Conservation (phyloP, 805 yeast genomes). For the Saturnispora dispora region DNA sequence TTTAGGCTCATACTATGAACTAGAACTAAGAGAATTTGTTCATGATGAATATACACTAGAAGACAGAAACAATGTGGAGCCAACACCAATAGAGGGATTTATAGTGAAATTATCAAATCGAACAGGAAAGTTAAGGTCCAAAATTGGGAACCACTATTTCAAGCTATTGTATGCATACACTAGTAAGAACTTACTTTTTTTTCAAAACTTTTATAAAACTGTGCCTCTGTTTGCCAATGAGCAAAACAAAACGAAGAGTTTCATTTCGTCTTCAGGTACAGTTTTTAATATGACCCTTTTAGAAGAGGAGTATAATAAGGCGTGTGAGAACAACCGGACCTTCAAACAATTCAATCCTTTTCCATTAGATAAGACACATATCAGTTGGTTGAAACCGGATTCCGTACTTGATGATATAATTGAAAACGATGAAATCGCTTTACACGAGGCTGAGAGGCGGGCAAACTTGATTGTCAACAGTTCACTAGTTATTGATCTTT, state of each 20-base stretch:
- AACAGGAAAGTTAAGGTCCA: constrained; percentile 30
- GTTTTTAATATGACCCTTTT: constrained; percentile 22
- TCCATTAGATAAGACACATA: constrained; percentile 41
- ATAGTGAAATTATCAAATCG: constrained; percentile 46
- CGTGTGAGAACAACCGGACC: constrained; percentile 12
- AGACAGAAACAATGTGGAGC: constrained; percentile 38
- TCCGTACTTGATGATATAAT: constrained; percentile 33
- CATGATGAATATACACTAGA: constrained; percentile 30
- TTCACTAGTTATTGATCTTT: constrained; percentile 52
- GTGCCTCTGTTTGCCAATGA: constrained; percentile 43
- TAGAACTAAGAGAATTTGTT: constrained; percentile 51
- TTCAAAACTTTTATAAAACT: constrained; percentile 44
- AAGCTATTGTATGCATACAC: constrained; percentile 58
- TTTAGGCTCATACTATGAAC: constrained; percentile 35
- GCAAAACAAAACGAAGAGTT: not conserved
- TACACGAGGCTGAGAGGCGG: constrained; percentile 58
- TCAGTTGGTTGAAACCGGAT: constrained; percentile 50
- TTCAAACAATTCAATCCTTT: constrained; percentile 45
- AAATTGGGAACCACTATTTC: constrained; percentile 32
- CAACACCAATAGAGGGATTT: constrained; percentile 77
- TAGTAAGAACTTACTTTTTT: constrained; percentile 51
- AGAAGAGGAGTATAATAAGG: constrained; percentile 10
- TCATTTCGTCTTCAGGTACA: constrained; percentile 30
- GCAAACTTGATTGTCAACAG: constrained; percentile 47
- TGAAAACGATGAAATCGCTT: constrained; percentile 45